Evolutionary conservation across 768 basidiomycete genomes (phyloP).

Genomic region (Hypholoma fasciculare): DNA sequence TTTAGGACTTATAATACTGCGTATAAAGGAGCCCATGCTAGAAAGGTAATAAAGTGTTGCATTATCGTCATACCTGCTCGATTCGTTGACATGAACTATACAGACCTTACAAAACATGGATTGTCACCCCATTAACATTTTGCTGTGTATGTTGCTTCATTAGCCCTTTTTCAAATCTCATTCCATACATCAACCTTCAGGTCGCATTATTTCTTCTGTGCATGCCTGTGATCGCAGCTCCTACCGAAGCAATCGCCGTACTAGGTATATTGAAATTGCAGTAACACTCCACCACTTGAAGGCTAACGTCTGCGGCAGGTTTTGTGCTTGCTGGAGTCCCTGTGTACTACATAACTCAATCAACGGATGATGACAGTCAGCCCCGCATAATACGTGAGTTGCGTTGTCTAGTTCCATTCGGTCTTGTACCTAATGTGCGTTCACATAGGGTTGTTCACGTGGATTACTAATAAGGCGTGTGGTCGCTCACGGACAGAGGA

Average conservation of each 20-base stretch:
- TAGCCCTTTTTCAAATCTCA: not conserved
- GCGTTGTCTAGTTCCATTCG: constrained; percentile 1
- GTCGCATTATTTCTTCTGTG: constrained; percentile 88
- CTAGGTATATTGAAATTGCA: constrained; percentile 54
- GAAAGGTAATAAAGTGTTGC: constrained; percentile 57
- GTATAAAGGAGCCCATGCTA: constrained; percentile 87
- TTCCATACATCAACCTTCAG: constrained; percentile 32
- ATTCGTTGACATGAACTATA: not conserved
- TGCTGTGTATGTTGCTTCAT: constrained; percentile 61
- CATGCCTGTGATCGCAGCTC: constrained; percentile 95
- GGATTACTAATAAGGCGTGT: constrained; percentile 43
- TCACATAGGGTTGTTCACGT: constrained; percentile 22
- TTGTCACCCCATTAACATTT: constrained; percentile 86
- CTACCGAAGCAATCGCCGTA: constrained; percentile 83
- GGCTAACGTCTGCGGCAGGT: constrained; percentile 36
- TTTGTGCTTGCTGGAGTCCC: constrained; percentile 82
- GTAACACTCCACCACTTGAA: not conserved
- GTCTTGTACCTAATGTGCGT: constrained; percentile 13
- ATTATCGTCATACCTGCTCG: not conserved
- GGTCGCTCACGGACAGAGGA: constrained; percentile 54
- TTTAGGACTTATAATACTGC: constrained; percentile 82
- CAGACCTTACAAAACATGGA: constrained; percentile 92
- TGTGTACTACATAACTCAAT: constrained; percentile 77
- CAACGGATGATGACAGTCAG: constrained; percentile 40
- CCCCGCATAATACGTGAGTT: constrained; percentile 44